Conservation (phyloP, 1,139 yeast species). For the Blastobotrys capitulatus region DNA sequence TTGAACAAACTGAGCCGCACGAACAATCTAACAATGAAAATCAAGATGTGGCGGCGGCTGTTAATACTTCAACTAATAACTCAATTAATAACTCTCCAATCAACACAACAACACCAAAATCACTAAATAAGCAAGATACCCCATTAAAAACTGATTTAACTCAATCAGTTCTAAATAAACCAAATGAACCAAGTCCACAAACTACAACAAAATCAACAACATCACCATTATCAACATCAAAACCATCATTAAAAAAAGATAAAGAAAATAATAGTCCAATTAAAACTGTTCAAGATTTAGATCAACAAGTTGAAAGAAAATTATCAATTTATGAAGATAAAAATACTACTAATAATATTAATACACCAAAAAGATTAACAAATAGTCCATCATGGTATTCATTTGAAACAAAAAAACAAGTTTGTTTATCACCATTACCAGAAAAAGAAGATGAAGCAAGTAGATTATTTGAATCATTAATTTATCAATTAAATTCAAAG, state of each 20-base stretch:
- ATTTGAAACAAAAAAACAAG: slow-evolving; percentile 19
- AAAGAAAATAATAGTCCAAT: neutral
- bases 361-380: neutral
- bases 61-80: too few species aligned
- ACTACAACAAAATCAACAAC: too few species aligned
- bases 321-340: slow-evolving; percentile 10
- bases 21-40: too few species aligned
- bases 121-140: too few species aligned
- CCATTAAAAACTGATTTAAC: too few species aligned
- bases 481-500: slow-evolving; percentile 17
- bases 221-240: neutral
- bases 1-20: too few species aligned
- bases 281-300: neutral
- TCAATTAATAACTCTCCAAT: too few species aligned
- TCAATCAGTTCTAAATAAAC: too few species aligned
- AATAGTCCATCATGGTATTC: slow-evolving; percentile 18
- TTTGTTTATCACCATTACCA: slow-evolving; percentile 23
- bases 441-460: slow-evolving; percentile 21
- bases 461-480: slow-evolving; percentile 20
- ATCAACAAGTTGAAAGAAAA: slow-evolving; percentile 7
- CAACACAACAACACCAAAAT: too few species aligned
- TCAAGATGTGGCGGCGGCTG: too few species aligned
- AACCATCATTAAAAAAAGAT: neutral
- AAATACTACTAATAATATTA: neutral
- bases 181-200: too few species aligned